Evolutionary conservation across 164 flowering plant species (phyloP).

Genomic region (Warburgia ugandensis): DNA sequence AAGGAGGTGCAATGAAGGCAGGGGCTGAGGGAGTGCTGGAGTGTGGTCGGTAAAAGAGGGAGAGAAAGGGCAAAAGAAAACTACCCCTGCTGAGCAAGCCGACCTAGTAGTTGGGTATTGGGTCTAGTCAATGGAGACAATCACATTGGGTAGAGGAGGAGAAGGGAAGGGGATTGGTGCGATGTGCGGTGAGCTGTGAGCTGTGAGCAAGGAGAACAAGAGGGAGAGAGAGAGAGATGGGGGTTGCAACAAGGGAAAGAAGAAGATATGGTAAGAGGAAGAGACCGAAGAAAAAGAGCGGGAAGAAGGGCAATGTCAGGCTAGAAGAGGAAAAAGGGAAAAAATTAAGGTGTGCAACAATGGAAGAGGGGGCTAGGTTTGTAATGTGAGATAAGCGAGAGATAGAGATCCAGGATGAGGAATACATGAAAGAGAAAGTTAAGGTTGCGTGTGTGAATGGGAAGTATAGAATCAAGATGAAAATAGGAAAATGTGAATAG

Average conservation of each 20-base stretch:
- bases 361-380: background rate
- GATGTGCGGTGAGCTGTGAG: no score
- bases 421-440: background rate
- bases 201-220: background rate
- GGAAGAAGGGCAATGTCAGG: background rate
- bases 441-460: no score
- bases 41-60: no score
- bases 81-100: no score
- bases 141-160: background rate
- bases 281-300: background rate
- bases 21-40: no score
- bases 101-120: no score
- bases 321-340: background rate
- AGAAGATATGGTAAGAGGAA: background rate
- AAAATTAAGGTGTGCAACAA: background rate
- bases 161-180: background rate
- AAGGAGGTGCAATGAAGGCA: no score
- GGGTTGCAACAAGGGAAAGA: no score
- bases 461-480: no score
- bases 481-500: no score
- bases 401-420: background rate
- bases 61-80: no score
- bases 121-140: no score
- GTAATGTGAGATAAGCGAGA: background rate
- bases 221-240: background rate